Conservation (phyloP, 2,329 filamentous ascomycete species). For the Claviceps cyperi region DNA sequence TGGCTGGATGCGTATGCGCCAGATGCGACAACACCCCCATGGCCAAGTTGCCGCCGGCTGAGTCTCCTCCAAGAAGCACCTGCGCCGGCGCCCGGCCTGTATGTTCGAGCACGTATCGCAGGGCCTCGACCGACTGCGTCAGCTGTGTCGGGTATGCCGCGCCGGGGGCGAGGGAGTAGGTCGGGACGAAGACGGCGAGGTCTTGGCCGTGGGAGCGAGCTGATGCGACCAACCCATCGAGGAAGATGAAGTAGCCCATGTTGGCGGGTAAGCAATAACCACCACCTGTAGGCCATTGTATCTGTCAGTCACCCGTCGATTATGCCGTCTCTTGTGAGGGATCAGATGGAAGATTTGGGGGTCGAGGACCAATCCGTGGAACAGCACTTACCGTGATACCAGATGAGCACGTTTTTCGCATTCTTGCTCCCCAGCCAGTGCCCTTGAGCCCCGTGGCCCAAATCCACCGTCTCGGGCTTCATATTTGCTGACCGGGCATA, state of each 20-base stretch:
- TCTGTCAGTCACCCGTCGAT: not conserved
- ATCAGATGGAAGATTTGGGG: too few species aligned
- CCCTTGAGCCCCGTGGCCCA: slow-evolving; percentile 8
- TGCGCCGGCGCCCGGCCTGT: slow-evolving; percentile 5
- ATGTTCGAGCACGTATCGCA: slow-evolving; percentile 9
- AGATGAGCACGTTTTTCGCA: slow-evolving; percentile 11
- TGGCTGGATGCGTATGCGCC: slow-evolving; percentile 10
- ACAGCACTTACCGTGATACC: slow-evolving; percentile 10
- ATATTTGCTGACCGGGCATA: slow-evolving; percentile 8
- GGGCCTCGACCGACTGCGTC: slow-evolving; percentile 9
- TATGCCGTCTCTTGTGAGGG: too few species aligned
- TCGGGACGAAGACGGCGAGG: slow-evolving; percentile 9
- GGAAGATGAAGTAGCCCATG: slow-evolving; percentile 9
- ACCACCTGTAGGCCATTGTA: slow-evolving; percentile 5
- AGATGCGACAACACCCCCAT: slow-evolving; percentile 12
- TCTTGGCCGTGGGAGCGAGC: slow-evolving; percentile 6
- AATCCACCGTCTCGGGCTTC: slow-evolving; percentile 8
- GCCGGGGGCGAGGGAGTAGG: slow-evolving; percentile 10
- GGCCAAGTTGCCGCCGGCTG: slow-evolving; percentile 11
- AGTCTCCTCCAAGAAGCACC: slow-evolving; percentile 11
- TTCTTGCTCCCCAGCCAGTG: slow-evolving; percentile 12
- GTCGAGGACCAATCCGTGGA: not conserved
- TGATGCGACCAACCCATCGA: slow-evolving; percentile 7
- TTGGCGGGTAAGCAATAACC: slow-evolving; percentile 12
- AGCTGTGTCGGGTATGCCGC: slow-evolving; percentile 11